These are phyloP conservation scores for Williopsis jadinii DNA, from an alignment of 1,139 yeast genomes.

Conservation along the genomic window DNA sequence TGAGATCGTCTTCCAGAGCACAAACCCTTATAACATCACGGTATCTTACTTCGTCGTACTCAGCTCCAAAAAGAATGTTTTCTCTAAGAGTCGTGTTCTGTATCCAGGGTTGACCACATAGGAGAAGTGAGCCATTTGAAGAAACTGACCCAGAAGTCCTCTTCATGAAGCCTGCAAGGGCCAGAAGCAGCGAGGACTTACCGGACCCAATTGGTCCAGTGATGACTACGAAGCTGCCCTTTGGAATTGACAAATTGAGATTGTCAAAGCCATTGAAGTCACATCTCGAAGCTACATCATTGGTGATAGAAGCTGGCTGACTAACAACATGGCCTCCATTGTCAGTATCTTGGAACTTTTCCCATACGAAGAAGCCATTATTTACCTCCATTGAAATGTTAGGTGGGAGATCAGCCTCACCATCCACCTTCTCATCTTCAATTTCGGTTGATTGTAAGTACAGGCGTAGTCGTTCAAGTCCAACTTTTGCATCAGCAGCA, in stretches of 20 bases:
- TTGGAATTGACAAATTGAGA: slow-evolving; percentile 31
- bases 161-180: slow-evolving; percentile 45
- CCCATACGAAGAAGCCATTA: slow-evolving; percentile 67
- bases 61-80: slow-evolving; percentile 66
- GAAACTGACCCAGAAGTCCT: slow-evolving; percentile 33
- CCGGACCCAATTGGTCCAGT: slow-evolving; percentile 48
- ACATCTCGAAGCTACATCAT: slow-evolving; percentile 7
- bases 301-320: background rate
- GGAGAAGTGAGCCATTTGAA: slow-evolving; percentile 32
- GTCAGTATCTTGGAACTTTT: slow-evolving; percentile 33
- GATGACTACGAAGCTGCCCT: slow-evolving; percentile 38
- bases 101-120: slow-evolving; percentile 67
- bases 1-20: slow-evolving; percentile 61
- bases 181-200: slow-evolving; percentile 39
- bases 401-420: slow-evolving; percentile 25
- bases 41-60: slow-evolving; percentile 49
- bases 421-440: slow-evolving; percentile 14
- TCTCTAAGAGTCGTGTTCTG: slow-evolving; percentile 76
- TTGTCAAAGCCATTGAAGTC: slow-evolving; percentile 34
- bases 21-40: slow-evolving; percentile 54
- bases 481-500: slow-evolving; percentile 60
- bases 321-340: slow-evolving; percentile 9
- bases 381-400: slow-evolving; percentile 38
- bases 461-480: slow-evolving; percentile 51
- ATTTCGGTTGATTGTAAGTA: slow-evolving; percentile 38